Evolutionary conservation across 208 protist species (phyloP).

Genomic region (Crithidia sp.): DNA sequence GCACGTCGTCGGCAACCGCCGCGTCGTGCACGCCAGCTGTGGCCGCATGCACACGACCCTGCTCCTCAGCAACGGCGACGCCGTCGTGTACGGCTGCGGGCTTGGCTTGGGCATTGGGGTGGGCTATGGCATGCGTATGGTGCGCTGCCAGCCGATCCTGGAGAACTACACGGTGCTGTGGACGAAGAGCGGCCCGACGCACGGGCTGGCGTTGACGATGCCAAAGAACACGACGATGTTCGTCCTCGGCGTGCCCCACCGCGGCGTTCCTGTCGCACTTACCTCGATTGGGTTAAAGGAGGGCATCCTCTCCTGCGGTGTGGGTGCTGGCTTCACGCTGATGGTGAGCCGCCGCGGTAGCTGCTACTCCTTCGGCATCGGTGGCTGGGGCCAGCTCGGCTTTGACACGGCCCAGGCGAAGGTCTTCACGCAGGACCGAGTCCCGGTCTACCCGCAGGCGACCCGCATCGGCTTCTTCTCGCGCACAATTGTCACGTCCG

Average conservation of each 20-base stretch:
- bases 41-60: conserved; percentile 78
- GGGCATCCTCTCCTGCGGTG: conserved; percentile 64
- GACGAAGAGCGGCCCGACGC: conserved; percentile 49
- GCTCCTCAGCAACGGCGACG: conserved; percentile 65
- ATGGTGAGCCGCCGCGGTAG: conserved; percentile 70
- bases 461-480: conserved; percentile 68
- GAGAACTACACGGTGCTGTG: conserved; percentile 72
- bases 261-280: conserved; percentile 49
- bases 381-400: conserved; percentile 84
- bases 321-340: conserved; percentile 79
- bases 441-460: conserved; percentile 72
- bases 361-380: conserved; percentile 73
- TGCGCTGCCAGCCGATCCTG: conserved; percentile 63
- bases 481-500: conserved; percentile 54
- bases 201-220: conserved; percentile 73
- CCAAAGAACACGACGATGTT: conserved; percentile 66
- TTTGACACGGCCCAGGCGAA: conserved; percentile 51
- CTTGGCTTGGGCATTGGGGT: conserved; percentile 66
- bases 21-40: conserved; percentile 64
- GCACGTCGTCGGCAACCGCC: conserved; percentile 41
- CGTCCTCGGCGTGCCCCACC: conserved; percentile 69
- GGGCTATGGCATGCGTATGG: conserved; percentile 71
- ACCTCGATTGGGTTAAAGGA: conserved; percentile 58
- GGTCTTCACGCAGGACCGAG: conserved; percentile 60
- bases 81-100: conserved; percentile 74